Evolutionary conservation across 1,139 yeast genomes (phyloP), one percentile per base, ranked within the genome.

Genomic region (Kodamaea plutei): DNA sequence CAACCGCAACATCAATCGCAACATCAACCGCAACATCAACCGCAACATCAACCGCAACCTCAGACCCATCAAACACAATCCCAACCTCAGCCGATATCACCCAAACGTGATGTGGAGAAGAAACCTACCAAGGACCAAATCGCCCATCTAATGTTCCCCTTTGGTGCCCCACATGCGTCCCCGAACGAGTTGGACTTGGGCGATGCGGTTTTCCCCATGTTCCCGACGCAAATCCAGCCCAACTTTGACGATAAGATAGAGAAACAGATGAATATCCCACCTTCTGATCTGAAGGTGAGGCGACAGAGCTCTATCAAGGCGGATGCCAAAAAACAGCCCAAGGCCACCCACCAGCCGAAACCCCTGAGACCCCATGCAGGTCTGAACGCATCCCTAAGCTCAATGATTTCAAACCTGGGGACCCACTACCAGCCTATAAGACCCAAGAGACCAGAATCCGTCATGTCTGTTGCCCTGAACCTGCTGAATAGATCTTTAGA

Each of bases 391-490:
- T 31, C 42, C 6, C 29, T 40, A 4, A 45, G 56, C 16, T 54
- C 57, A 48, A 20, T 31, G 25, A 32, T 29, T 16, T 34, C 39
- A 17, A 20, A 28, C 13, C 27, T 28, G 20, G 30, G 29, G 8
- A 35, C 44, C 4, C 54, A 50, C 26, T 48, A 52, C 36, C 58
- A 50, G 27, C 54, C 52, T 15, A 47, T 45, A 32, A 53, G 64
- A 28, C 64, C 66, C 2, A 58, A 57, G 35, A 48, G 73, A 26
- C 72, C 73, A 0, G 69, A 65, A 39, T 61, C 70, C 38, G 71
- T 63, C 8, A 41, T 66, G 38, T 65, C 72, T 2, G 46, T 64
- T 10, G 51, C 68, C 6, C 63, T 69, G 1, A 64, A 60, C 35
- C 61, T 68, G 7, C 64, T 71, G 22, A 40, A 37, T 25, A 29